Evolutionary conservation across 495 filamentous ascomycete species (phyloP).

Genomic region (Hypoxylon lienhwacheense): DNA sequence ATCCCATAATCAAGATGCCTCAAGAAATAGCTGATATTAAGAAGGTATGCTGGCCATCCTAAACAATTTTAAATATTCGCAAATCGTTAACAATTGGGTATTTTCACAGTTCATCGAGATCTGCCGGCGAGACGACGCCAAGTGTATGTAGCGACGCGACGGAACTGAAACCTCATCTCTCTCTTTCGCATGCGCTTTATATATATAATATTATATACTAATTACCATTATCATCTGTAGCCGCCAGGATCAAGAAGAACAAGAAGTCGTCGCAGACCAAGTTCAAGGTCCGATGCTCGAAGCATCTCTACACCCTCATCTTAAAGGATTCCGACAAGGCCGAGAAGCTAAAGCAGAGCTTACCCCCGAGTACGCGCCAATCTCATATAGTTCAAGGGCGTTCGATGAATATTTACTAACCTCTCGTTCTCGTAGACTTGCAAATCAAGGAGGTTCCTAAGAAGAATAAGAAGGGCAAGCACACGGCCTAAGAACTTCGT

Average conservation of each 20-base stretch:
- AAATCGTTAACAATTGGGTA: conserved; percentile 38
- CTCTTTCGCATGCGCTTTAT: background rate
- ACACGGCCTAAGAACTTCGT: conserved; percentile 37
- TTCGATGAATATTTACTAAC: conserved; percentile 1
- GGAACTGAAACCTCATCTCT: background rate
- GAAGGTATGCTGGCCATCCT: conserved; percentile 50
- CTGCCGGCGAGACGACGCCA: conserved; percentile 97
- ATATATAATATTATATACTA: conserved; percentile 52
- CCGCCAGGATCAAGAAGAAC: conserved; percentile 97
- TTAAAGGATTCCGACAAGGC: conserved; percentile 98
- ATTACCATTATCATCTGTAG: conserved; percentile 50
- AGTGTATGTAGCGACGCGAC: conserved; percentile 66
- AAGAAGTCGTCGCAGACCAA: conserved; percentile 85
- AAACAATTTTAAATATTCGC: background rate
- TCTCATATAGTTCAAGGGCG: background rate
- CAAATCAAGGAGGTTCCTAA: conserved; percentile 53
- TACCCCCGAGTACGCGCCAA: conserved; percentile 77
- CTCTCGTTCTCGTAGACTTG: conserved; percentile 41
- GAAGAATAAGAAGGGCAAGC: conserved; percentile 54
- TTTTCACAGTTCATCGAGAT: conserved; percentile 99
- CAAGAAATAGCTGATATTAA: conserved; percentile 98
- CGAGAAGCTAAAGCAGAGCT: conserved; percentile 99
- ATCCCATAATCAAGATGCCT: conserved; percentile 72
- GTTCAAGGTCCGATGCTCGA: conserved; percentile 99
- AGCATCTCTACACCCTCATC: conserved; percentile 93